A percentile compares a stretch with the other conserved stretches of the same genome.
Evolutionary conservation across 176 grass and related monocot genomes (phyloP).

Genomic region (Carex littledalei): DNA sequence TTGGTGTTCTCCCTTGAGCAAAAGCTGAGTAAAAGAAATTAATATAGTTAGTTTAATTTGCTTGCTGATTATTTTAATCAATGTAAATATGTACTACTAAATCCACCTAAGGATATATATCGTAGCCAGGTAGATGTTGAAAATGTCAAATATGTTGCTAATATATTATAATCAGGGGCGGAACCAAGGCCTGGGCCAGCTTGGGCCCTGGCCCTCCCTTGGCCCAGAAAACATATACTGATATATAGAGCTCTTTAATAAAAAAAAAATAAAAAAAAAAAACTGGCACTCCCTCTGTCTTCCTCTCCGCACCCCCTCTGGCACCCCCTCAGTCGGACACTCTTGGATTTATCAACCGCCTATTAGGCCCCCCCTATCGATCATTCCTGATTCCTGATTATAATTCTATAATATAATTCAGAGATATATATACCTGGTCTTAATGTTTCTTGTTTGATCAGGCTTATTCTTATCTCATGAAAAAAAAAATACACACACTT

Average conservation of each 20-base stretch:
- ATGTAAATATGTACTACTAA: not conserved
- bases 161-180: not conserved
- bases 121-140: not conserved
- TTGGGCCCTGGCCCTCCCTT: too few species aligned
- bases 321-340: too few species aligned
- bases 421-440: not conserved
- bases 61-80: not conserved
- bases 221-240: too few species aligned
- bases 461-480: not conserved
- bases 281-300: too few species aligned
- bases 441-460: not conserved
- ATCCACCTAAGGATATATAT: not conserved
- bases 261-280: too few species aligned
- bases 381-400: too few species aligned
- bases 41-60: not conserved
- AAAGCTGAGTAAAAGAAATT: constrained; percentile 36
- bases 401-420: not conserved
- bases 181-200: too few species aligned
- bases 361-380: too few species aligned
- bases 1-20: constrained; percentile 43
- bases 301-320: too few species aligned
- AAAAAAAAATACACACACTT: not conserved
- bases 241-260: too few species aligned
- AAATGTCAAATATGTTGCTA: not conserved
- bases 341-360: too few species aligned